phyloP scores from a whole-genome alignment of 352 stramenopile species.

The Globisporangium cystogenes region DNA sequence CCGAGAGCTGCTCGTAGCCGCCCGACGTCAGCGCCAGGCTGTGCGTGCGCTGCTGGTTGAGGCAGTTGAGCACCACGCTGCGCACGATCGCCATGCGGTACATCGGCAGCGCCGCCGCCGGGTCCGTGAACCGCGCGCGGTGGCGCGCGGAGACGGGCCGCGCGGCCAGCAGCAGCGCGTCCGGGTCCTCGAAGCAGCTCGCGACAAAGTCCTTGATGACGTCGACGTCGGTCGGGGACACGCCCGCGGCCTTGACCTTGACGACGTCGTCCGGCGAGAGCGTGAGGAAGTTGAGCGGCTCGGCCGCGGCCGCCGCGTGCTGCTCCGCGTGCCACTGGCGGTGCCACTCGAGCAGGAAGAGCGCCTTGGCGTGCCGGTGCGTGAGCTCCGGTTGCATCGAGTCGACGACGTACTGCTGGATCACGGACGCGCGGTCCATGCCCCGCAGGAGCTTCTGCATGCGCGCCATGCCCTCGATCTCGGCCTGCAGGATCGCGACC shows the following conservation, averaged over 20 bases:
- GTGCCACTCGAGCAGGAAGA: conserved; percentile 80
- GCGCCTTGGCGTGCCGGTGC: conserved; percentile 70
- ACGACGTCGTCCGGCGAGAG: conserved; percentile 36
- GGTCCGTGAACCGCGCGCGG: conserved; percentile 59
- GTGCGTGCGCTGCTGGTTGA: conserved; percentile 66
- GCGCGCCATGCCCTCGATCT: conserved; percentile 69
- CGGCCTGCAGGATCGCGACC: conserved; percentile 70
- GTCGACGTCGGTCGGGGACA: conserved; percentile 68
- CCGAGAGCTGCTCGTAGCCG: conserved; percentile 49
- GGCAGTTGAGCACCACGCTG: conserved; percentile 50
- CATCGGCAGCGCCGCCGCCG: conserved; percentile 38
- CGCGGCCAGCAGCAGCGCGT: conserved; percentile 26
- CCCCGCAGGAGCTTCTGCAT: conserved; percentile 61
- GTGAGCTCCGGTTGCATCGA: conserved; percentile 75
- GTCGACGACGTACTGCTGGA: conserved; percentile 85
- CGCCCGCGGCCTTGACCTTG: conserved; percentile 49
- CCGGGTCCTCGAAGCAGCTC: conserved; percentile 70
- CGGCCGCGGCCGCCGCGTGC: conserved; percentile 20
- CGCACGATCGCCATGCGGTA: conserved; percentile 70
- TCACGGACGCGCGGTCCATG: conserved; percentile 79
- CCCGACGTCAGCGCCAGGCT: conserved; percentile 44
- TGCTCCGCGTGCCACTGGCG: conserved; percentile 63
- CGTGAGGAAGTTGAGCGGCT: conserved; percentile 45
- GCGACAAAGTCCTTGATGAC: conserved; percentile 86
- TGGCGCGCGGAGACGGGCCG: conserved; percentile 37